Evolutionary conservation across 495 filamentous ascomycete species (phyloP), one percentile per base, ranked within the genome.

Genomic region (Talaromyces nanjingensis): DNA sequence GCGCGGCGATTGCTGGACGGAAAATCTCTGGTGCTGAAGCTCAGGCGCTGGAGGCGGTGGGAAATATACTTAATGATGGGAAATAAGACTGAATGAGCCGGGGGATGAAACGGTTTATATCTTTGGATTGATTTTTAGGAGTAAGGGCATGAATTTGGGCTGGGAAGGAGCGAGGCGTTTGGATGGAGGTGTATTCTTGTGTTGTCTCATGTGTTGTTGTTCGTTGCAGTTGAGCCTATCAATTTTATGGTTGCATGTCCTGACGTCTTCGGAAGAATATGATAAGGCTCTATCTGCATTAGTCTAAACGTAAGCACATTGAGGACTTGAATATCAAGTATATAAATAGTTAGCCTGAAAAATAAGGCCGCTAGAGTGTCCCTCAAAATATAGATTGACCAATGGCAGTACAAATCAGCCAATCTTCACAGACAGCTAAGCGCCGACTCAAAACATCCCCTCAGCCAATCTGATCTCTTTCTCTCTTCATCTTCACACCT

Each of bases 41-140:
- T n/a, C 76, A 77, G 60, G 79, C 79, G 25, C 71, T 81, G 8
- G 79, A 81, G 62, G 71, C 71, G 18, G 77, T 79, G 56, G 73
- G 74, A n/a, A 72, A 69, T 59, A 70, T 81, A 71, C 73, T 81
- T 52, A 52, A 62, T 62, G 60, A 62, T 18, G 29, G 33, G 45
- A n/a, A 54, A 62, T 54, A 49, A 53, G 20, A 20, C 8, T 49
- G 29, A 31, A 11, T 6, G 42, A 25, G 14, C 33, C n/a, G 20
- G 22, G 33, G 22, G 24, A 29, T 29, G 27, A 29, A 25, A 56
- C 53, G 3, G 34, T 45, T 49, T 49, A 20, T 25, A 45, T 25
- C 18, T 16, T 25, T 16, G 29, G 4, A 18, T 20, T 33, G 25
- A 7, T 27, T 42, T 42, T 4, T 11, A 25, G 59, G 59, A 60